Evolutionary conservation across 2,329 filamentous ascomycete genomes (phyloP).

Genomic region (Neofusicoccum sp.): DNA sequence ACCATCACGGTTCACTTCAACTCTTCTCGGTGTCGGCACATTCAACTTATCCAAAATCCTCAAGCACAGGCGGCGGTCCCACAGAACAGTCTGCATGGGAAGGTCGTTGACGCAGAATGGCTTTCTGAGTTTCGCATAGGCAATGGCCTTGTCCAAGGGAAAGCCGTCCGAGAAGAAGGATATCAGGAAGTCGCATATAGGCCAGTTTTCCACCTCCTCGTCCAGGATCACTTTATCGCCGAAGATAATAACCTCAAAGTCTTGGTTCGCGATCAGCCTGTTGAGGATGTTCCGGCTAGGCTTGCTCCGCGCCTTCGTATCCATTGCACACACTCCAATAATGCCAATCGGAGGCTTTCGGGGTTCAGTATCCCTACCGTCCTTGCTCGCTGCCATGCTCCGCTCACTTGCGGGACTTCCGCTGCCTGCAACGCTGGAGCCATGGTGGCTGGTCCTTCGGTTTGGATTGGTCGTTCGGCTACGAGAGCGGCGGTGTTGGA

Average conservation of each 20-base stretch:
- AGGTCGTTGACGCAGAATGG: slow-evolving; percentile 98
- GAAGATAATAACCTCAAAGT: slow-evolving; percentile 97
- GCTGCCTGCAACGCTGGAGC: slow-evolving; percentile 55
- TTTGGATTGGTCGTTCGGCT: slow-evolving; percentile 60
- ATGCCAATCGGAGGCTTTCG: slow-evolving; percentile 53
- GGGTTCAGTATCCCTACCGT: slow-evolving; percentile 51
- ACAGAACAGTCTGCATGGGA: slow-evolving; percentile 94
- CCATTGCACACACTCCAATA: slow-evolving; percentile 92
- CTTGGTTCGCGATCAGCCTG: slow-evolving; percentile 80
- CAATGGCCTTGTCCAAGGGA: slow-evolving; percentile 92
- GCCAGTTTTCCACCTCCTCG: slow-evolving; percentile 95
- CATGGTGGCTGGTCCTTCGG: slow-evolving; percentile 40
- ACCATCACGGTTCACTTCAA: slow-evolving; percentile 92
- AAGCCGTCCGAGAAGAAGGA: slow-evolving; percentile 99
- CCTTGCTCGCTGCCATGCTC: slow-evolving; percentile 69
- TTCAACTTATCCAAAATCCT: slow-evolving; percentile 83
- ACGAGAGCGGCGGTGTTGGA: slow-evolving; percentile 29
- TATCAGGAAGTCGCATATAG: slow-evolving; percentile 92
- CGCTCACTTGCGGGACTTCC: slow-evolving; percentile 70
- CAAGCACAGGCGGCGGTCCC: slow-evolving; percentile 90
- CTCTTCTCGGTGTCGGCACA: slow-evolving; percentile 81
- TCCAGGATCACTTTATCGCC: slow-evolving; percentile 98
- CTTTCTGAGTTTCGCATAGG: slow-evolving; percentile 87
- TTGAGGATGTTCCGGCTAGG: slow-evolving; percentile 96
- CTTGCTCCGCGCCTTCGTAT: slow-evolving; percentile 94